Percentiles rank a stretch among this genome's conserved stretches.
phyloP scores from a whole-genome alignment of 1,139 yeast genomes.

The Scheffersomyces cryptocercus region DNA sequence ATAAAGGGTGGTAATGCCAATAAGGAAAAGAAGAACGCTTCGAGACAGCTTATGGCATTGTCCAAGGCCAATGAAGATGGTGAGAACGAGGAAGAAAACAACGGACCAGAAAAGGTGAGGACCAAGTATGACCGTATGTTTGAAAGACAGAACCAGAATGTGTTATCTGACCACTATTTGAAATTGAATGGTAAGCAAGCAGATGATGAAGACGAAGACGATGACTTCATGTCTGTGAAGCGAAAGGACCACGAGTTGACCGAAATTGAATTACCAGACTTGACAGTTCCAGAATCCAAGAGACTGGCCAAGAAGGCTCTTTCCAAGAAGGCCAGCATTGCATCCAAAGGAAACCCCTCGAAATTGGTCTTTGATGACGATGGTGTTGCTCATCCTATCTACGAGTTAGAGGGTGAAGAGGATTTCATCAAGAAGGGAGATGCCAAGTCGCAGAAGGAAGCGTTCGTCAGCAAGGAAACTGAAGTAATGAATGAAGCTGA shows the following conservation, averaged over 20 bases:
- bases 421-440: conserved; percentile 80
- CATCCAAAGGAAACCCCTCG: conserved; percentile 66
- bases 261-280: conserved; percentile 66
- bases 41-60: conserved; percentile 64
- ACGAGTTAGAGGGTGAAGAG: conserved; percentile 88
- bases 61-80: conserved; percentile 68
- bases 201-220: conserved; percentile 31
- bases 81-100: conserved; percentile 35
- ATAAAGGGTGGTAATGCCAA: conserved; percentile 55
- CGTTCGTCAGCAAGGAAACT: conserved; percentile 66
- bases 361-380: conserved; percentile 91
- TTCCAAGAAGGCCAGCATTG: conserved; percentile 77
- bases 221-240: conserved; percentile 82
- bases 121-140: conserved; percentile 96
- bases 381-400: conserved; percentile 86
- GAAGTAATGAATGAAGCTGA: conserved; percentile 72
- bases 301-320: conserved; percentile 87
- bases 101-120: conserved; percentile 53
- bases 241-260: conserved; percentile 69
- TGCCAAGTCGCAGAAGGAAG: conserved; percentile 65
- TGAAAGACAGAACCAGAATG: conserved; percentile 91
- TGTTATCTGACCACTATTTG: conserved; percentile 83
- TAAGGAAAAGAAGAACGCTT: conserved; percentile 79
- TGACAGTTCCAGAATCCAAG: conserved; percentile 68
- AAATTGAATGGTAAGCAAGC: conserved; percentile 57